Percentiles rank a stretch among this genome's conserved stretches.
Conservation (phyloP, 2,329 filamentous ascomycete genomes). For the Conoideocrella luteorostrata region DNA sequence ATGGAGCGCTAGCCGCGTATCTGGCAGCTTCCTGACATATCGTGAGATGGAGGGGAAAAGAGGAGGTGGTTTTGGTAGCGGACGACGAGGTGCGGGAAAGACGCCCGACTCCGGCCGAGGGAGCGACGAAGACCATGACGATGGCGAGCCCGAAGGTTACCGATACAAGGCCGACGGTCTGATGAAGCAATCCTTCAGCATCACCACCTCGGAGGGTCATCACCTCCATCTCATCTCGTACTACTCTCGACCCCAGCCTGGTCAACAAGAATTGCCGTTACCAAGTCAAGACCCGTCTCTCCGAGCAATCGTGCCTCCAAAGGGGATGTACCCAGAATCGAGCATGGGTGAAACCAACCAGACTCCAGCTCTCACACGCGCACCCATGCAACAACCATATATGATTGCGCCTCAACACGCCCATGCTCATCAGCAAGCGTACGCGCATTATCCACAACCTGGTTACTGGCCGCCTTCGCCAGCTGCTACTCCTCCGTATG, state of each 20-base stretch:
- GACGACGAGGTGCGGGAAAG: constrained; percentile 57
- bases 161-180: constrained; percentile 92
- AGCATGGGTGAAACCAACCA: constrained; percentile 80
- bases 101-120: constrained; percentile 76
- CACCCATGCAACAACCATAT: constrained; percentile 52
- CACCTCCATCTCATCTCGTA: constrained; percentile 98
- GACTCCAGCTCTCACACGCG: constrained; percentile 72
- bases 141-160: constrained; percentile 83
- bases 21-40: constrained; percentile 95
- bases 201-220: constrained; percentile 81
- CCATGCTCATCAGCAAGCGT: constrained; percentile 24
- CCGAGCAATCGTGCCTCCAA: constrained; percentile 75
- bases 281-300: constrained; percentile 76
- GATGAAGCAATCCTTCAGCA: constrained; percentile 99
- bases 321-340: constrained; percentile 96
- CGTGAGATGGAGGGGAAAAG: constrained; percentile 98
- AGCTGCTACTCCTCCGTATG: constrained; percentile 47
- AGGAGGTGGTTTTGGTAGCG: constrained; percentile 64
- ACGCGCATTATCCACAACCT: constrained; percentile 35
- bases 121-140: constrained; percentile 80
- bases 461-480: constrained; percentile 53
- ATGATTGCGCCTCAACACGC: constrained; percentile 28
- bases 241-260: constrained; percentile 74
- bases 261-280: constrained; percentile 66
- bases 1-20: constrained; percentile 96